Evolutionary conservation across 2,329 filamentous ascomycete species (phyloP).

Genomic region (Fusarium domesticum): DNA sequence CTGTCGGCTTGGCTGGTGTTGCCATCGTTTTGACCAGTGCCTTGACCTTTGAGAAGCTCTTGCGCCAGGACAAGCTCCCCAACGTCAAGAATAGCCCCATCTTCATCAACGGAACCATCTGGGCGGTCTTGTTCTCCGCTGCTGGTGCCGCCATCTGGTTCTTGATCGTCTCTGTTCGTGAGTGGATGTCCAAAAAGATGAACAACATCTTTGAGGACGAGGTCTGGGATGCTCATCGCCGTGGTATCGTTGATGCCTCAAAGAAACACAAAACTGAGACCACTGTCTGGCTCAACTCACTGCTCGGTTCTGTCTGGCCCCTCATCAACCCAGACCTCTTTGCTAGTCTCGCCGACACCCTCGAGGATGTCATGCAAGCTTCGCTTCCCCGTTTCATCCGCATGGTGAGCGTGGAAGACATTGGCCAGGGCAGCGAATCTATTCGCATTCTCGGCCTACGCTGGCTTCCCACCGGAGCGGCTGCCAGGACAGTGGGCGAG

Average conservation of each 20-base stretch:
- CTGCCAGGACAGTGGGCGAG: constrained; percentile 56
- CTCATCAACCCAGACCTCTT: constrained; percentile 75
- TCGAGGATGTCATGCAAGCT: constrained; percentile 80
- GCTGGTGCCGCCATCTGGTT: constrained; percentile 31
- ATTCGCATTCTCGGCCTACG: constrained; percentile 67
- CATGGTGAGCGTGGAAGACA: constrained; percentile 73
- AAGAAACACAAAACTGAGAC: constrained; percentile 54
- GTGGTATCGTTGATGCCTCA: constrained; percentile 45
- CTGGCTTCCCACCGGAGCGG: constrained; percentile 70
- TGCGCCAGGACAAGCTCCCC: constrained; percentile 12
- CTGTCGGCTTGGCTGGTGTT: constrained; percentile 37
- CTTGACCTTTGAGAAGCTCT: constrained; percentile 22
- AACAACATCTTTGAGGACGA: constrained; percentile 64
- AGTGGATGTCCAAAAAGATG: constrained; percentile 62
- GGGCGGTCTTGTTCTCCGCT: constrained; percentile 26
- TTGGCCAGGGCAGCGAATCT: constrained; percentile 71
- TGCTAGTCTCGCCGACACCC: constrained; percentile 62
- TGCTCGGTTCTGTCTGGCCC: constrained; percentile 67
- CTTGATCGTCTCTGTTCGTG: constrained; percentile 47
- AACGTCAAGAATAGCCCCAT: constrained; percentile 6
- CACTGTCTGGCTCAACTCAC: constrained; percentile 69
- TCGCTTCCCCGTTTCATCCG: constrained; percentile 66
- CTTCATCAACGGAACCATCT: constrained; percentile 24
- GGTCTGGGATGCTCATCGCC: constrained; percentile 62
- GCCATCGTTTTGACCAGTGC: constrained; percentile 32